Evolutionary conservation across 345 rosid species (phyloP).

Genomic region (Sisymbrium altissimum): DNA sequence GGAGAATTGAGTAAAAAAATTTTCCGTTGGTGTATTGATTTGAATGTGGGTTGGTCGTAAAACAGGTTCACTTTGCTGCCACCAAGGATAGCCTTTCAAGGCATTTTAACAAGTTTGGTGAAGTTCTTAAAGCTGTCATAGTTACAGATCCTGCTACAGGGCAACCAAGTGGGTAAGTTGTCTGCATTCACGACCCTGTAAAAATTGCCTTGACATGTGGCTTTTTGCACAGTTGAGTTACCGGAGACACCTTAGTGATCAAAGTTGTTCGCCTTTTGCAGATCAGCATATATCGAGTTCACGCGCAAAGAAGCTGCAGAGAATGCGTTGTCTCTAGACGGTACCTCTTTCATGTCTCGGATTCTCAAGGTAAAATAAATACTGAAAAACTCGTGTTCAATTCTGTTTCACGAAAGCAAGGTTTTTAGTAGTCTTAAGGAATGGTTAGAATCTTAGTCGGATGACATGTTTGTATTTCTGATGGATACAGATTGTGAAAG

Average conservation of each 20-base stretch:
- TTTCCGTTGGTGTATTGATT: slow-evolving; percentile 5
- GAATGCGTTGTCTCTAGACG: slow-evolving; percentile 70
- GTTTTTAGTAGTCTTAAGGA: neutral
- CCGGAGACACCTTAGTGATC: neutral
- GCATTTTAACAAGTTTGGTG: slow-evolving; percentile 90
- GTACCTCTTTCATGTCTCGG: slow-evolving; percentile 92
- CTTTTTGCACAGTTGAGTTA: neutral
- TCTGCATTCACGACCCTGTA: neutral
- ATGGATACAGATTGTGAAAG: slow-evolving; percentile 66
- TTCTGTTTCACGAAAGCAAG: neutral
- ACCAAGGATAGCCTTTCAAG: slow-evolving; percentile 88
- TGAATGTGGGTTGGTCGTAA: slow-evolving; percentile 12
- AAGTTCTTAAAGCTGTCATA: slow-evolving; percentile 82
- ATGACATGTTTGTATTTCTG: slow-evolving; percentile 8
- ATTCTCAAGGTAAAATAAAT: slow-evolving; percentile 68
- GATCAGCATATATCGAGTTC: slow-evolving; percentile 95
- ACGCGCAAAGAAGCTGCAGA: slow-evolving; percentile 83
- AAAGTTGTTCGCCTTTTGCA: slow-evolving; percentile 29
- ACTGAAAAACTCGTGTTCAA: neutral
- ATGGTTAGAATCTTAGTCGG: neutral
- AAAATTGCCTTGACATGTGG: neutral
- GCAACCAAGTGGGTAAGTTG: slow-evolving; percentile 79
- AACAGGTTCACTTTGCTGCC: slow-evolving; percentile 96
- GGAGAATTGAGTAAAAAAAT: neutral
- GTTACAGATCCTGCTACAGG: slow-evolving; percentile 88